These are phyloP conservation scores for Schoenoplectus tabernaemontani DNA, from an alignment of 202 grass and related monocot species.

Conservation along the genomic window DNA sequence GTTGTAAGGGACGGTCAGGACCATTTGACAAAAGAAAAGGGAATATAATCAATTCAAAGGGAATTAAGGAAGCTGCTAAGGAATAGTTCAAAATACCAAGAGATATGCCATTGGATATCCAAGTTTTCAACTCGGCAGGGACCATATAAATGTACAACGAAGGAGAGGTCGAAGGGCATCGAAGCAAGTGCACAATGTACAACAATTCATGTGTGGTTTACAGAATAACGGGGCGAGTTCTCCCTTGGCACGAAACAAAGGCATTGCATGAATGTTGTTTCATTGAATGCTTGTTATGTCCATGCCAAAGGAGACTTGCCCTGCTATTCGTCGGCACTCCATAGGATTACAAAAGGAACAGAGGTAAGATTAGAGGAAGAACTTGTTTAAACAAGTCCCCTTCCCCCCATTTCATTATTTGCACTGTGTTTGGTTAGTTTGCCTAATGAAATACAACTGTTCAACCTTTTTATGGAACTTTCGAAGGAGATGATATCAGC, in stretches of 20 bases:
- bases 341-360: background rate
- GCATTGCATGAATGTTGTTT: background rate
- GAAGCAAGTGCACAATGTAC: background rate
- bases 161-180: background rate
- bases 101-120: constrained; percentile 27
- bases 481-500: background rate
- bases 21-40: background rate
- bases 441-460: no score
- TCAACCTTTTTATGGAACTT: background rate
- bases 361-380: background rate
- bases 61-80: background rate
- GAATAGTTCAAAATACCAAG: constrained; percentile 21
- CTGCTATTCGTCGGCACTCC: constrained; percentile 18
- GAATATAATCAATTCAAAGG: constrained; percentile 20
- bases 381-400: background rate
- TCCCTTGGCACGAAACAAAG: constrained; percentile 26
- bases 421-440: background rate
- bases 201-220: background rate
- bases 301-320: constrained; percentile 44
- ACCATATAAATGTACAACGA: constrained; percentile 2
- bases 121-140: background rate
- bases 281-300: background rate
- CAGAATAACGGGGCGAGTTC: constrained; percentile 25
- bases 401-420: background rate
- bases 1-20: background rate